Conservation (phyloP, 352 stramenopile genomes). For the Phytophthora boehmeriae region DNA sequence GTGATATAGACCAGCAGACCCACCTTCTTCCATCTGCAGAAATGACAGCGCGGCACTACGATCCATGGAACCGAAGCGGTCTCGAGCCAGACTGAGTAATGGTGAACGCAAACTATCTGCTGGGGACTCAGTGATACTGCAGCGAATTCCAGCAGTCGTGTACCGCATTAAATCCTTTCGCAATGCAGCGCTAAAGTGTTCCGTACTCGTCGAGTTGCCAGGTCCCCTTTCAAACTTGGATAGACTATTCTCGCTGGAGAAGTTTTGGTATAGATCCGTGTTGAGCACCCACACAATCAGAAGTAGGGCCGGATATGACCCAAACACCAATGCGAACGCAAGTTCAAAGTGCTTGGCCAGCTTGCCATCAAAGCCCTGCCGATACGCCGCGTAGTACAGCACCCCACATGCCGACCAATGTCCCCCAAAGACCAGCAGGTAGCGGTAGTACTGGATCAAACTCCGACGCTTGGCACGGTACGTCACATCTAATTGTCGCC, state of each 20-base stretch:
- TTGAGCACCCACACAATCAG: slow-evolving; percentile 84
- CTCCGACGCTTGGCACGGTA: slow-evolving; percentile 85
- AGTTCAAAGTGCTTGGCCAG: slow-evolving; percentile 66
- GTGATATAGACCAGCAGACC: slow-evolving; percentile 63
- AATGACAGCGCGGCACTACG: slow-evolving; percentile 54
- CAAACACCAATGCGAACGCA: slow-evolving; percentile 70
- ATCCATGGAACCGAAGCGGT: slow-evolving; percentile 46
- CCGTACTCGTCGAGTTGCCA: slow-evolving; percentile 49
- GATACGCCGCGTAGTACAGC: slow-evolving; percentile 81
- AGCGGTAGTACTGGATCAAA: slow-evolving; percentile 87
- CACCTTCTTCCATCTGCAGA: slow-evolving; percentile 68
- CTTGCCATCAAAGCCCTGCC: slow-evolving; percentile 60
- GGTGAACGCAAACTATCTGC: slow-evolving; percentile 51
- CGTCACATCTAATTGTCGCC: slow-evolving; percentile 84
- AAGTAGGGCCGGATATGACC: slow-evolving; percentile 73
- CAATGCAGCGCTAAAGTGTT: slow-evolving; percentile 81
- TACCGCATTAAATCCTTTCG: slow-evolving; percentile 88
- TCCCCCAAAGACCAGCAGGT: slow-evolving; percentile 72
- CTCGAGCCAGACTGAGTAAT: slow-evolving; percentile 40
- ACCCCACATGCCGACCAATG: slow-evolving; percentile 72
- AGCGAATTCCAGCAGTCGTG: slow-evolving; percentile 83
- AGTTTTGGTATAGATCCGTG: slow-evolving; percentile 83
- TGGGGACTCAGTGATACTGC: slow-evolving; percentile 71
- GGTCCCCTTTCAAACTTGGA: slow-evolving; percentile 55
- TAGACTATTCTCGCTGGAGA: slow-evolving; percentile 71